Conservation (phyloP, 1,284 basidiomycete species). For the Rhodotorula sp. region DNA sequence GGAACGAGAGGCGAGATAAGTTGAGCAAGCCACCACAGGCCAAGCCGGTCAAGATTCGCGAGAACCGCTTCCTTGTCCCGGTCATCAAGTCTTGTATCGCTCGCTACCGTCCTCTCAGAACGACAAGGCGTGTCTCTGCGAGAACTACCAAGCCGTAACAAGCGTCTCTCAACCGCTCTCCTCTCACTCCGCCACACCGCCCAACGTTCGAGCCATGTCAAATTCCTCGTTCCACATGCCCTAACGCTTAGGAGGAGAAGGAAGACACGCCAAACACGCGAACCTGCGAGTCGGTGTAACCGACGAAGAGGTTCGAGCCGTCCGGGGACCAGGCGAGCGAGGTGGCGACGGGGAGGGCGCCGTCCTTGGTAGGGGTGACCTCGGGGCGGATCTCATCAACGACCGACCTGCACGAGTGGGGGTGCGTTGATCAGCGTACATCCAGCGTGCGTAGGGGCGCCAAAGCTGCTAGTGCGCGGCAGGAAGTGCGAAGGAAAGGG, state of each 20-base stretch:
- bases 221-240: neutral
- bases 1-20: too few relatives aligned
- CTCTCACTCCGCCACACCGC: too few relatives aligned
- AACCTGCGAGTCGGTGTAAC: conserved; percentile 50
- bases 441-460: neutral
- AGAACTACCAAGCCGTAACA: too few relatives aligned
- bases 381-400: conserved; percentile 98
- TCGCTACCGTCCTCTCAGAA: too few relatives aligned
- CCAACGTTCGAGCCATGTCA: neutral
- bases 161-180: too few relatives aligned
- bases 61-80: too few relatives aligned
- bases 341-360: conserved; percentile 52
- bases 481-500: neutral
- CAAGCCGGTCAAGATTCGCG: too few relatives aligned
- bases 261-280: conserved; percentile 44
- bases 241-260: neutral
- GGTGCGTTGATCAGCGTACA: too few relatives aligned
- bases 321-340: conserved; percentile 99
- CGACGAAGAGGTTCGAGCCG: conserved; percentile 80
- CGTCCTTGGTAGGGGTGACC: conserved; percentile 62
- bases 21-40: too few relatives aligned
- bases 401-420: conserved; percentile 67
- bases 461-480: too few relatives aligned
- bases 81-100: too few relatives aligned
- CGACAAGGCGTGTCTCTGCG: too few relatives aligned